Evolutionary conservation across 2,329 filamentous ascomycete genomes (phyloP), one percentile per base, ranked within the genome.

Genomic region (Aspergillus ochraceus): DNA sequence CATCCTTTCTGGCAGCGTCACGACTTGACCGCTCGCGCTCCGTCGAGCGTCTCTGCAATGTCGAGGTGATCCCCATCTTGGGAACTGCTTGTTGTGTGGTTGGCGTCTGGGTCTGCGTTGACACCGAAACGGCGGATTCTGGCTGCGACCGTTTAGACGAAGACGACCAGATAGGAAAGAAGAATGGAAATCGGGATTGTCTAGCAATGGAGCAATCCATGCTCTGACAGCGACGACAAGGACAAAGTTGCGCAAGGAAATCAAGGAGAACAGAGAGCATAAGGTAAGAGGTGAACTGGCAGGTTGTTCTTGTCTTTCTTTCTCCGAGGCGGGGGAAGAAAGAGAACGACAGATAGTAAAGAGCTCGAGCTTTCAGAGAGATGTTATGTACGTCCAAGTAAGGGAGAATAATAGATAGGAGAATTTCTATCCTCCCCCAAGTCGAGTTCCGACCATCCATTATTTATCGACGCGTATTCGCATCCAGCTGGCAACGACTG

Each of bases 201-300:
- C 61, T 57, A 20, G 59, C 55, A 26, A 58, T 32, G 22, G 61
- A 51, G 55, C 58, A 61, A 45, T 65, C 63, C 63, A 65, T 65
- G 30, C 55, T 65, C 45, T 47, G 45, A 47, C 45, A 47, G 19
- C 19, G 45, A 52, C 59, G 56, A 42, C 51, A 55, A 19, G 61
- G 58, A 26, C 50, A 62, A 42, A 64, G 20, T 42, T 63, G 52
- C 14, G 57, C 53, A n/a, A 60, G 54, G 32, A 62, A 46, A 10
- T 53, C 47, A 46, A 55, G 36, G 24, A 55, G 49, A 52, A 57
- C 45, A 22, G 61, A 60, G 30, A 61, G 58, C 52, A 59, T 61
- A 54, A 63, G 57, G 45, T 17, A 54, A 51, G 20, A 17, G 46
- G 32, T 30, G 26, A 53, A 30, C 22, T 46, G 49, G 46, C 24